Evolutionary conservation across 2,329 filamentous ascomycete species (phyloP).

Genomic region (Rutstroemia sp.): DNA sequence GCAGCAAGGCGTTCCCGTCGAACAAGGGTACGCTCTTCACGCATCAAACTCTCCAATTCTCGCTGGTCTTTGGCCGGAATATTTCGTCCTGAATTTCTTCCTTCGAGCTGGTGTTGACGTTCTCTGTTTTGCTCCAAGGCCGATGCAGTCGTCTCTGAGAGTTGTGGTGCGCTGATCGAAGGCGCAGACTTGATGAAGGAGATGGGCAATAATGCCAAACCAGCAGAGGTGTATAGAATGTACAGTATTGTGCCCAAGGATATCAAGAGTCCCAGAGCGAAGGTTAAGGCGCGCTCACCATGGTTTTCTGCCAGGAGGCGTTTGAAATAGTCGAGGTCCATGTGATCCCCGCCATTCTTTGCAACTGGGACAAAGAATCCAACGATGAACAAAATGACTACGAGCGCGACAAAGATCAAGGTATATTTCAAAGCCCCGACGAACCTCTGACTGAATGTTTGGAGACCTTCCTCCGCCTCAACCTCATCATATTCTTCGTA

Average conservation of each 20-base stretch:
- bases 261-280: constrained; percentile 80
- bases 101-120: constrained; percentile 83
- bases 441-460: constrained; percentile 63
- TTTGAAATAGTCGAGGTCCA: constrained; percentile 89
- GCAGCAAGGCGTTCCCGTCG: constrained; percentile 81
- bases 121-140: constrained; percentile 85
- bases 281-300: constrained; percentile 86
- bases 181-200: constrained; percentile 89
- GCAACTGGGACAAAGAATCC: constrained; percentile 90
- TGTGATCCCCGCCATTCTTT: constrained; percentile 57
- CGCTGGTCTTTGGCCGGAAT: constrained; percentile 80
- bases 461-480: constrained; percentile 69
- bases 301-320: constrained; percentile 76
- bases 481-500: constrained; percentile 96
- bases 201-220: constrained; percentile 81
- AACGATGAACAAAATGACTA: constrained; percentile 77
- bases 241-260: constrained; percentile 82
- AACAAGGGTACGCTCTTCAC: constrained; percentile 87
- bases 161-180: constrained; percentile 71
- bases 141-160: constrained; percentile 68
- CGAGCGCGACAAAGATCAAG: constrained; percentile 70
- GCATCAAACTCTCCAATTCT: constrained; percentile 77
- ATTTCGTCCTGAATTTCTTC: constrained; percentile 69
- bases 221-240: constrained; percentile 79
- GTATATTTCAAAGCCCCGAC: constrained; percentile 90